These are phyloP conservation scores for Radiomyces spectabilis DNA, from an alignment of 192 early-diverging fungal genomes.

Conservation along the genomic window DNA sequence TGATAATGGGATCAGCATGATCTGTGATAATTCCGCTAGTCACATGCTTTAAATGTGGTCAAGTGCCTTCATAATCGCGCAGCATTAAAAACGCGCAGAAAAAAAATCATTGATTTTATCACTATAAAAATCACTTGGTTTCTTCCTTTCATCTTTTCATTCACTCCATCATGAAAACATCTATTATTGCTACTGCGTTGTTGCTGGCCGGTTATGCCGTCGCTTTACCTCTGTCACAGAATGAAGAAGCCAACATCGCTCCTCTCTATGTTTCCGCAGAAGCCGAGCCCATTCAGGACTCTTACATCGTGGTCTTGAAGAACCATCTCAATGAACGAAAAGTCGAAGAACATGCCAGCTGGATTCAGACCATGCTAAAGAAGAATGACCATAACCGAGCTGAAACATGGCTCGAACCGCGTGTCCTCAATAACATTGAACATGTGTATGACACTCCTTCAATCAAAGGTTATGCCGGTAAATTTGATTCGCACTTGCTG, in stretches of 20 bases:
- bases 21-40: too few relatives aligned
- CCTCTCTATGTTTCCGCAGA: constrained; percentile 55
- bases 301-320: constrained; percentile 75
- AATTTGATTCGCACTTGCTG: constrained; percentile 50
- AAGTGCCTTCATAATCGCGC: too few relatives aligned
- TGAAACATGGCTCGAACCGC: neutral
- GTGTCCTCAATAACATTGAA: constrained; percentile 37
- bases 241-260: constrained; percentile 35
- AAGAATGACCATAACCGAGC: constrained; percentile 1
- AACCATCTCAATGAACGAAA: constrained; percentile 25
- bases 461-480: constrained; percentile 66
- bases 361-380: constrained; percentile 15
- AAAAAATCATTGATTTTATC: too few relatives aligned
- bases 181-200: constrained; percentile 33
- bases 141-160: neutral
- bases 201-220: constrained; percentile 25
- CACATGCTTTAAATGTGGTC: too few relatives aligned
- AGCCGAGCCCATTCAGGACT: constrained; percentile 59
- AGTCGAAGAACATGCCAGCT: constrained; percentile 21
- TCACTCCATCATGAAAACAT: constrained; percentile 24
- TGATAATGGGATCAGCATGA: too few relatives aligned
- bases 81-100: too few relatives aligned
- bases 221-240: constrained; percentile 21
- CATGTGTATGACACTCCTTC: constrained; percentile 57
- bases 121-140: too few relatives aligned